Conservation (phyloP, 345 rosid species). For the Populus pruinosa region DNA sequence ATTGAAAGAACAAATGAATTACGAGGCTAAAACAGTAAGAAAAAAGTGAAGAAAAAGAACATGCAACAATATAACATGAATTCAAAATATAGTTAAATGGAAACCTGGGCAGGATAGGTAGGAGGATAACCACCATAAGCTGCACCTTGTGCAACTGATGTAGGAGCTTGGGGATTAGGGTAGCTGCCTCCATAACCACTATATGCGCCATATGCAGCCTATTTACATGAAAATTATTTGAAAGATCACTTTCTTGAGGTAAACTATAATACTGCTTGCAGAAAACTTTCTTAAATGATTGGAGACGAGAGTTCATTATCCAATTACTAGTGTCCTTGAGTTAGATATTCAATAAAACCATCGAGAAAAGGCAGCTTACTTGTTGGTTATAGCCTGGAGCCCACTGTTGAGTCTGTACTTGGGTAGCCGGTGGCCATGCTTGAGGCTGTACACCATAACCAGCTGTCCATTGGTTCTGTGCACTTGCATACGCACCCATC, state of each 20-base stretch:
- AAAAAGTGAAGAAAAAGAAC: not conserved
- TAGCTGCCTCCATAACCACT: constrained; percentile 66
- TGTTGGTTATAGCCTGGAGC: constrained; percentile 78
- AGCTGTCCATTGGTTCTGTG: constrained; percentile 80
- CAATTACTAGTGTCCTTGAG: too few species aligned
- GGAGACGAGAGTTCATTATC: not conserved
- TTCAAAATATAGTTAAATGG: not conserved
- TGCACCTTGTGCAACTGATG: constrained; percentile 63
- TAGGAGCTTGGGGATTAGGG: constrained; percentile 58
- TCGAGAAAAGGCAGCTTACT: constrained; percentile 23
- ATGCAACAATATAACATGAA: not conserved
- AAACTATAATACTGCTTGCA: not conserved
- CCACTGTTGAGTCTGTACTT: constrained; percentile 69
- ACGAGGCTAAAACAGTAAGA: not conserved
- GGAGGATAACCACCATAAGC: constrained; percentile 79
- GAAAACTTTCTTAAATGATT: not conserved
- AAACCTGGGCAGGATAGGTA: constrained; percentile 77
- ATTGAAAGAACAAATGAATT: too few species aligned
- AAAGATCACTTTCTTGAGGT: not conserved
- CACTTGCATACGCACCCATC: constrained; percentile 69
- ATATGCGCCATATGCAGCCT: constrained; percentile 83
- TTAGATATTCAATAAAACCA: not conserved
- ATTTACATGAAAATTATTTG: not conserved
- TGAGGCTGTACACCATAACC: constrained; percentile 79
- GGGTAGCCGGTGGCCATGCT: constrained; percentile 75